Conservation (phyloP, 2,329 filamentous ascomycete genomes). For the Colletotrichum sp. region DNA sequence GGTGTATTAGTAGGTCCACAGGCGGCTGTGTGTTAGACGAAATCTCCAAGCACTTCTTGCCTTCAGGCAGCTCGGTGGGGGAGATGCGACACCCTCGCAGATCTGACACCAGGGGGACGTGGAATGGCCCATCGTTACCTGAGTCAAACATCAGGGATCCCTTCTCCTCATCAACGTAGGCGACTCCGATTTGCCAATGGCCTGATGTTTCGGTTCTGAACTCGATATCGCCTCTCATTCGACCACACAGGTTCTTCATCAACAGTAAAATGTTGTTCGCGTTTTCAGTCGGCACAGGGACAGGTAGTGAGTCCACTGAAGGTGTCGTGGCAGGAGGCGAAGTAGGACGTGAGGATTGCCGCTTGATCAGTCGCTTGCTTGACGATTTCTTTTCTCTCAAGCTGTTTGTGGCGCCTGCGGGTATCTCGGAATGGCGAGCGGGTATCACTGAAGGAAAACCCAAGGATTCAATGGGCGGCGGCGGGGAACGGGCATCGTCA, state of each 20-base stretch:
- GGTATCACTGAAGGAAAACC: slow-evolving; percentile 47
- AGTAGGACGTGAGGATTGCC: slow-evolving; percentile 59
- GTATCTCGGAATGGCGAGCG: slow-evolving; percentile 23
- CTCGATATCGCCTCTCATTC: slow-evolving; percentile 80
- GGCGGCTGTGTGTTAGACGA: slow-evolving; percentile 52
- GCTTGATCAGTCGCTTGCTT: slow-evolving; percentile 60
- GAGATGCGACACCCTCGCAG: slow-evolving; percentile 76
- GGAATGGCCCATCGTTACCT: slow-evolving; percentile 67
- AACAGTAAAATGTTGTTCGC: slow-evolving; percentile 74
- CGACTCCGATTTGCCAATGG: slow-evolving; percentile 73
- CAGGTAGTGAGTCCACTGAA: slow-evolving; percentile 63
- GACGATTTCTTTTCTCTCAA: slow-evolving; percentile 53
- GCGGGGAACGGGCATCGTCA: slow-evolving; percentile 50
- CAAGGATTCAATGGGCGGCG: slow-evolving; percentile 46
- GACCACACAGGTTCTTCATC: slow-evolving; percentile 79
- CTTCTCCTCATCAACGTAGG: slow-evolving; percentile 78
- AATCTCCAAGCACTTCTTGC: slow-evolving; percentile 56
- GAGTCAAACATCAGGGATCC: slow-evolving; percentile 78
- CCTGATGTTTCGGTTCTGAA: slow-evolving; percentile 68
- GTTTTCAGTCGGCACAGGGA: slow-evolving; percentile 68
- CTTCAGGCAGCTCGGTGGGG: slow-evolving; percentile 53
- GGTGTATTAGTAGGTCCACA: slow-evolving; percentile 68
- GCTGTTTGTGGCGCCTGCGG: slow-evolving; percentile 27
- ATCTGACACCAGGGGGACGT: slow-evolving; percentile 73
- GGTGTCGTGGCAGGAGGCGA: slow-evolving; percentile 60